Conservation (phyloP, 1,139 yeast species). For the Geotrichum bryndzae region DNA sequence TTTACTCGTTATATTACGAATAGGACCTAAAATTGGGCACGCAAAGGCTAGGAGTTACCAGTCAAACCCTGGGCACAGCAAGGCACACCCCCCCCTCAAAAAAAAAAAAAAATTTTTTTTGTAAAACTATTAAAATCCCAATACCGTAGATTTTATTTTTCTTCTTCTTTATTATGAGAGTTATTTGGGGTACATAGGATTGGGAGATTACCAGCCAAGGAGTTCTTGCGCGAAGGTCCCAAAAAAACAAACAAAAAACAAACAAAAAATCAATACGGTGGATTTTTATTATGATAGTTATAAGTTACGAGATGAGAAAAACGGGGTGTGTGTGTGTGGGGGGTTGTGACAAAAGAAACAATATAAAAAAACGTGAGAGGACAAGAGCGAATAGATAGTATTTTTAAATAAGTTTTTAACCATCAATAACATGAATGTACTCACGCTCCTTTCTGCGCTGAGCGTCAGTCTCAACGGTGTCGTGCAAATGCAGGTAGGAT, state of each 20-base stretch:
- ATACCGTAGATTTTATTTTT: no score
- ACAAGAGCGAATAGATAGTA: neutral
- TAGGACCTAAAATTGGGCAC: no score
- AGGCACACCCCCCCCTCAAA: no score
- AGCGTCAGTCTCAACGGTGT: conserved; percentile 34
- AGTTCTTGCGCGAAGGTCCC: no score
- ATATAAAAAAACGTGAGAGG: neutral
- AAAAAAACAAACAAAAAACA: no score
- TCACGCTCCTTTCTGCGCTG: conserved; percentile 33
- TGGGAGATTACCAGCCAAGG: no score
- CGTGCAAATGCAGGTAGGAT: conserved; percentile 33
- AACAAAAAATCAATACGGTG: neutral
- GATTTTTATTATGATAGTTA: neutral
- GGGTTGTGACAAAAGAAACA: neutral
- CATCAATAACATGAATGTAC: conserved; percentile 31
- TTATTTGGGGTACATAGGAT: no score
- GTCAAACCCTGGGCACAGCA: no score
- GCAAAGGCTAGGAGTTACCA: no score
- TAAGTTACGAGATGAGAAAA: neutral
- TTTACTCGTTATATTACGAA: no score
- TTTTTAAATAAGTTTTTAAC: neutral
- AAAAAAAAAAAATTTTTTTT: no score
- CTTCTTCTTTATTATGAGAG: neutral
- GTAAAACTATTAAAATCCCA: no score
- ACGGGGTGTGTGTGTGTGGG: neutral